Conservation (phyloP, 2,329 filamentous ascomycete genomes). For the Pseudocercospora vitis region DNA sequence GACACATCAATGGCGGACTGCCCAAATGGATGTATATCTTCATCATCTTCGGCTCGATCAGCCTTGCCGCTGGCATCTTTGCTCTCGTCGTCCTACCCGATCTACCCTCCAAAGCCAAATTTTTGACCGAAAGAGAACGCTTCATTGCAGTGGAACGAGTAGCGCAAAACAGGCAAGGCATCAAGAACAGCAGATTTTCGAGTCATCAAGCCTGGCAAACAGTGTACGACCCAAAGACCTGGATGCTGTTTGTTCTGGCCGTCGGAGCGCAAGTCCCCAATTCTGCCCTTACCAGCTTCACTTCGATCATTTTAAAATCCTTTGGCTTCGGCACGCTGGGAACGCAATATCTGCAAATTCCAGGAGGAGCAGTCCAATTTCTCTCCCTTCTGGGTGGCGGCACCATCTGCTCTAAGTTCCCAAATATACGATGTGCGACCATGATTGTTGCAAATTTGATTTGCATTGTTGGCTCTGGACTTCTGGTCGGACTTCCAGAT, state of each 20-base stretch:
- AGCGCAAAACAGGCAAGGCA: conserved; percentile 53
- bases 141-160: conserved; percentile 53
- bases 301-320: conserved; percentile 50
- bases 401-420: conserved; percentile 54
- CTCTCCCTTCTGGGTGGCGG: conserved; percentile 54
- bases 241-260: conserved; percentile 58
- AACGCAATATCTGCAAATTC: conserved; percentile 58
- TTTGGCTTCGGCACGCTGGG: conserved; percentile 52
- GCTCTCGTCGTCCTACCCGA: conserved; percentile 31
- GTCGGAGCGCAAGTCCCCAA: conserved; percentile 58
- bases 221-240: conserved; percentile 57
- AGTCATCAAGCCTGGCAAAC: conserved; percentile 48
- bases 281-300: conserved; percentile 56
- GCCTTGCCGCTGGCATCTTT: conserved; percentile 40
- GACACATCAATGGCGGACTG: conserved; percentile 56
- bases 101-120: conserved; percentile 22
- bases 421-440: conserved; percentile 54
- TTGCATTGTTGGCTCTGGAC: conserved; percentile 54
- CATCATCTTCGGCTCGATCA: conserved; percentile 52
- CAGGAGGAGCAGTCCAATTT: conserved; percentile 59
- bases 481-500: conserved; percentile 54
- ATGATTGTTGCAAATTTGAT: conserved; percentile 59
- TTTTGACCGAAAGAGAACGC: conserved; percentile 21
- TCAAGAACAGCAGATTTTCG: conserved; percentile 54
- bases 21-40: conserved; percentile 60